These are phyloP conservation scores for Pseudognaphalium luteoalbum DNA, from an alignment of 129 eudicot genomes.

Conservation along the genomic window DNA sequence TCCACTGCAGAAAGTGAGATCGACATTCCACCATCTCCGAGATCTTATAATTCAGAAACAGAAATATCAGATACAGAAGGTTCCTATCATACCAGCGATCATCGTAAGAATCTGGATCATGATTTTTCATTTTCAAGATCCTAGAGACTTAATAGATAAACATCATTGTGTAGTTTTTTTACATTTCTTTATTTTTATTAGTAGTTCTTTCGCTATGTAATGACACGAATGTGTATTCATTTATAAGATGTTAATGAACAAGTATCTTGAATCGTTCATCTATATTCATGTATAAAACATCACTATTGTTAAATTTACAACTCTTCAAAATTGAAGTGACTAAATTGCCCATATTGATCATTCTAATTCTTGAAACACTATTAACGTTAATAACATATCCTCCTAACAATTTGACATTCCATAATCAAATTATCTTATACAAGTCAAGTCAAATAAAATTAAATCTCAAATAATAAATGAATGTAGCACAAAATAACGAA, in stretches of 20 bases:
- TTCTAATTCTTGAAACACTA: too few relatives aligned
- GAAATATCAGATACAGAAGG: constrained; percentile 53
- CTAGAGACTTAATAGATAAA: constrained; percentile 13
- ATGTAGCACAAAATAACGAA: too few relatives aligned
- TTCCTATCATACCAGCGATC: constrained; percentile 40
- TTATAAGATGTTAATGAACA: not conserved
- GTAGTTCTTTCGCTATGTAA: not conserved
- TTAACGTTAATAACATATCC: too few relatives aligned
- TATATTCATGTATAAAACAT: too few relatives aligned
- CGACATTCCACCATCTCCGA: constrained; percentile 49
- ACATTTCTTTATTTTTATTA: constrained; percentile 5
- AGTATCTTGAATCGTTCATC: not conserved
- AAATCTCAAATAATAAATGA: too few relatives aligned
- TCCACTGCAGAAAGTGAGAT: constrained; percentile 46
- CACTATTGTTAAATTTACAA: too few relatives aligned
- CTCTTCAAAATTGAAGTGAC: too few relatives aligned
- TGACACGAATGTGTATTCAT: constrained; percentile 11
- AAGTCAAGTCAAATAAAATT: too few relatives aligned
- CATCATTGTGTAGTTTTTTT: not conserved
- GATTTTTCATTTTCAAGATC: constrained; percentile 43
- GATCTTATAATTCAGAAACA: constrained; percentile 45
- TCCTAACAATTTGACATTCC: too few relatives aligned
- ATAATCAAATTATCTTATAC: too few relatives aligned
- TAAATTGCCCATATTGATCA: too few relatives aligned
- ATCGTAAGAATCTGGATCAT: constrained; percentile 14